Conservation (phyloP, 164 flowering plant species). For the Vitis rotundifolia region DNA sequence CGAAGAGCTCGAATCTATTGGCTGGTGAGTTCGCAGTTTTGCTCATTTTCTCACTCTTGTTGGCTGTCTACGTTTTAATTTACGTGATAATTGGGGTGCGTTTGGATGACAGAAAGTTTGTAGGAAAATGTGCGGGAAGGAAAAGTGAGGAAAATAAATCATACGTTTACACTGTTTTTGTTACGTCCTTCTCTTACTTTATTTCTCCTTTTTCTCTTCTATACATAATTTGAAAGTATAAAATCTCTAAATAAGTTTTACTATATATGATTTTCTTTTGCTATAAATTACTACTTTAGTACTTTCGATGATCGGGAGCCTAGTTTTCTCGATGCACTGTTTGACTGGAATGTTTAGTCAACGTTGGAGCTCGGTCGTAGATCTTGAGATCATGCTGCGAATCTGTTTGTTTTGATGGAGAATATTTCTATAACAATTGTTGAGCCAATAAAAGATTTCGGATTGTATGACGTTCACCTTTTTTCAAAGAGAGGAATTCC, state of each 20-base stretch:
- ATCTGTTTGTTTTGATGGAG: neutral
- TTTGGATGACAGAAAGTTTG: too few species aligned
- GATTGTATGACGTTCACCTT: neutral
- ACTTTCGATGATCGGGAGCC: too few species aligned
- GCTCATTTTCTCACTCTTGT: neutral
- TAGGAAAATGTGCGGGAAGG: too few species aligned
- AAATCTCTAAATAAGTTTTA: too few species aligned
- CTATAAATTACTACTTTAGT: too few species aligned
- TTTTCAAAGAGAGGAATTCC: too few species aligned
- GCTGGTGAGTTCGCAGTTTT: constrained; percentile 42
- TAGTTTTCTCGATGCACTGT: neutral
- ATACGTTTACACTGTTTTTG: neutral
- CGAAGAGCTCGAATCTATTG: constrained; percentile 50
- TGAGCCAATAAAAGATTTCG: neutral
- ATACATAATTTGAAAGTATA: too few species aligned
- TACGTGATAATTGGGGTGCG: too few species aligned
- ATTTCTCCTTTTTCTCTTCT: neutral
- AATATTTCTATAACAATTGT: neutral
- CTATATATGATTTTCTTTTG: too few species aligned
- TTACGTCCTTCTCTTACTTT: neutral
- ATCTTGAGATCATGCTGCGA: neutral
- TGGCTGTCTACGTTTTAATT: neutral
- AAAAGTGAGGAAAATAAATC: too few species aligned
- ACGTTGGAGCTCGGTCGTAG: too few species aligned
- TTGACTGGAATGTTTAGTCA: too few species aligned